Conservation (phyloP, 345 rosid genomes). For the Hevea brasiliensis region DNA sequence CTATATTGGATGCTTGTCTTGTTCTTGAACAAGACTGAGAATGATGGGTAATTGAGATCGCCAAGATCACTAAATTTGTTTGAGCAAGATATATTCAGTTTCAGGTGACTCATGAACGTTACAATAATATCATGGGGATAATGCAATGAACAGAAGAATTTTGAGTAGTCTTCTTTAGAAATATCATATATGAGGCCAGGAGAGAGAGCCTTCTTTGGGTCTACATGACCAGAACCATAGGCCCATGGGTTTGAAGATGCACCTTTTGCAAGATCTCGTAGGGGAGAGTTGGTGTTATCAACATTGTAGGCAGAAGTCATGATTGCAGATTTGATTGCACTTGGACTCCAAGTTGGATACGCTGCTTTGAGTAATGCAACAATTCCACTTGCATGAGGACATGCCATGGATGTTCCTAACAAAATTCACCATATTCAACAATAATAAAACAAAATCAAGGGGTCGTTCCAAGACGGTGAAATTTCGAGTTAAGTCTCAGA, state of each 20-base stretch:
- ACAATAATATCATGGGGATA: too few relatives aligned
- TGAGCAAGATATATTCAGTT: conserved; percentile 50
- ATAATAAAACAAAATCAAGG: too few relatives aligned
- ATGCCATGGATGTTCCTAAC: conserved; percentile 88
- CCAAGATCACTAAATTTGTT: conserved; percentile 65
- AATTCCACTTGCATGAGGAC: conserved; percentile 84
- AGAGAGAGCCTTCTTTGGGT: conserved; percentile 69
- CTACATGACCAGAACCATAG: conserved; percentile 80
- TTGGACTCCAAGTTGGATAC: conserved; percentile 84
- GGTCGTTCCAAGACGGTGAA: too few relatives aligned
- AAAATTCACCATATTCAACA: neutral
- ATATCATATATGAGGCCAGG: conserved; percentile 85
- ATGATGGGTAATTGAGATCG: conserved; percentile 80
- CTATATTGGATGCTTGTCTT: conserved; percentile 67
- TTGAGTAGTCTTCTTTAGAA: conserved; percentile 55
- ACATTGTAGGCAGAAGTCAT: conserved; percentile 34
- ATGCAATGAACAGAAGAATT: conserved; percentile 70
- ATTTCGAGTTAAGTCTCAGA: too few relatives aligned
- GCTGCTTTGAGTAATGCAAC: conserved; percentile 80
- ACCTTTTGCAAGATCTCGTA: conserved; percentile 54
- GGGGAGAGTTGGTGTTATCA: conserved; percentile 69
- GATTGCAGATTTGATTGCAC: conserved; percentile 78
- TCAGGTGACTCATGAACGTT: conserved; percentile 55
- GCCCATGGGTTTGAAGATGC: conserved; percentile 57
- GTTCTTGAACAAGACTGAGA: conserved; percentile 64